A percentile compares a stretch with the other conserved stretches of the same genome.
These are phyloP conservation scores for Pseudogymnoascus sp. DNA, from an alignment of 2,329 filamentous ascomycete genomes.

Conservation along the genomic window DNA sequence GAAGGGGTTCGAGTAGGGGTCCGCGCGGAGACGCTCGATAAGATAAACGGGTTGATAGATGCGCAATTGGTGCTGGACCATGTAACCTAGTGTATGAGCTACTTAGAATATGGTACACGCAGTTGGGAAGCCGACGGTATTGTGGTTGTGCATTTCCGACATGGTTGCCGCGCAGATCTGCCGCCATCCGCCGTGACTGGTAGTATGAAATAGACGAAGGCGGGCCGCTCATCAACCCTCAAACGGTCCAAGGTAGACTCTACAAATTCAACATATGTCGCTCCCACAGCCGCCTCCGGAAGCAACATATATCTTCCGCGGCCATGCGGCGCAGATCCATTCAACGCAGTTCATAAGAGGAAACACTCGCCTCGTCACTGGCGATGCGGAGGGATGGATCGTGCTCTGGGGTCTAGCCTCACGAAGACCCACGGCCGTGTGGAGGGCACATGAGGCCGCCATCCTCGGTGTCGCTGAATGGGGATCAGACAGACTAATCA, in stretches of 20 bases:
- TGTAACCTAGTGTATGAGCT: background rate
- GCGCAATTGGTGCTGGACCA: constrained; percentile 3
- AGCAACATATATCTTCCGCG: constrained; percentile 60
- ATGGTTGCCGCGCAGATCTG: background rate
- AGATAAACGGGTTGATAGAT: background rate
- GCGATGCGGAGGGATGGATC: constrained; percentile 84
- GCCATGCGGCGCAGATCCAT: constrained; percentile 75
- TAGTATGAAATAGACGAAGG: constrained; percentile 6
- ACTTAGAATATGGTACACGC: background rate
- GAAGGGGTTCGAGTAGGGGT: background rate
- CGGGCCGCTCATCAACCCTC: constrained; percentile 3
- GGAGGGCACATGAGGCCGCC: constrained; percentile 72
- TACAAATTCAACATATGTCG: constrained; percentile 6
- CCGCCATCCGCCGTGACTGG: background rate
- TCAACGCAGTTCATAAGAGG: constrained; percentile 60
- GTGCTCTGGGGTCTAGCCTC: constrained; percentile 77
- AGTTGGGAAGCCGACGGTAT: background rate
- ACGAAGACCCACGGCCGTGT: constrained; percentile 74
- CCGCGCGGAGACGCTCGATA: background rate
- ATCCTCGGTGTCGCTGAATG: constrained; percentile 69
- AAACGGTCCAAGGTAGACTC: background rate
- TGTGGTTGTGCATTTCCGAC: constrained; percentile 5
- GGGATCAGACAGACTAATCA: constrained; percentile 66
- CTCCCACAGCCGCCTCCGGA: constrained; percentile 24
- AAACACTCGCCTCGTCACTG: constrained; percentile 73